Conservation (phyloP, 495 filamentous ascomycete species). For the Pyronema domesticum region DNA sequence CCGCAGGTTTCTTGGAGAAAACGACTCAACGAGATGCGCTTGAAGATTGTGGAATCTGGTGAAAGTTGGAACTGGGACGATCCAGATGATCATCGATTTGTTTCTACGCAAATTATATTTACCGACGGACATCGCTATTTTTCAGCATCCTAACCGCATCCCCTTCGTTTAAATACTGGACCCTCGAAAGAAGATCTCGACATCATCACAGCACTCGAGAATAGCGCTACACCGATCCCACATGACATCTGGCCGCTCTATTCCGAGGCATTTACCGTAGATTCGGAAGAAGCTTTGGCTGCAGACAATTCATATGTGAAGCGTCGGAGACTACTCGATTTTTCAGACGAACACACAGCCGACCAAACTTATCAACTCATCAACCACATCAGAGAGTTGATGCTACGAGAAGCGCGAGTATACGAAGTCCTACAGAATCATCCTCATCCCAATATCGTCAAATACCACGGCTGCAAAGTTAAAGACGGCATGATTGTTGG, state of each 20-base stretch:
- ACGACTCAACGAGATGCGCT: background rate
- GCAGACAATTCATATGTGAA: background rate
- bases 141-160: background rate
- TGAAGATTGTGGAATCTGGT: background rate
- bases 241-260: constrained; percentile 1
- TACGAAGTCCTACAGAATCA: background rate
- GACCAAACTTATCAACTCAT: no score
- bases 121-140: constrained; percentile 1
- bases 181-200: background rate
- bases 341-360: background rate
- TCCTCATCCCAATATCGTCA: background rate
- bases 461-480: background rate
- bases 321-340: constrained; percentile 1
- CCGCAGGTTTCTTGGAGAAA: no score
- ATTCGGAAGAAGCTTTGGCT: background rate
- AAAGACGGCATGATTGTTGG: background rate
- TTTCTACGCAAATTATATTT: background rate
- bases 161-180: background rate
- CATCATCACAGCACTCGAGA: background rate
- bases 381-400: background rate
- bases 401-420: background rate
- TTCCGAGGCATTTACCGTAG: background rate
- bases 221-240: background rate
- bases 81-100: background rate
- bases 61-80: background rate